phyloP scores from a whole-genome alignment of 257 asterid species.

The Plectranthus barbatus region DNA sequence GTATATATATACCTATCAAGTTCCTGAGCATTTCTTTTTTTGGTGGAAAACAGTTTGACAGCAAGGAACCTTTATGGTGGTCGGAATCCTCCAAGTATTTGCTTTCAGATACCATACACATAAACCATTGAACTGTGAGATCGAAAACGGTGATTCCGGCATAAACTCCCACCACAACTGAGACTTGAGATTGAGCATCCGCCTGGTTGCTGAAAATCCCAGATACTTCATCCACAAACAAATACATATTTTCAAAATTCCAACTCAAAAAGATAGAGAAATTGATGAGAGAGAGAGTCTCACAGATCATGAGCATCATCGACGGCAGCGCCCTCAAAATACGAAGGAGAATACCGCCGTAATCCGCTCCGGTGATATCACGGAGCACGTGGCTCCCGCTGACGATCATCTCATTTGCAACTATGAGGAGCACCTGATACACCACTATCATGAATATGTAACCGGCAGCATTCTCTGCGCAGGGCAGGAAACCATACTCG shows the following conservation, averaged over 20 bases:
- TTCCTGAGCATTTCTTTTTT: slow-evolving; percentile 8
- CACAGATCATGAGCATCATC: slow-evolving; percentile 49
- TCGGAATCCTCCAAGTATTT: slow-evolving; percentile 12
- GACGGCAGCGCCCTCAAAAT: slow-evolving; percentile 47
- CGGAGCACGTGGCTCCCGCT: slow-evolving; percentile 40
- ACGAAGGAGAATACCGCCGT: slow-evolving; percentile 51
- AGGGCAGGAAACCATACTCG: slow-evolving; percentile 52
- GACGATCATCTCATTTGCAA: slow-evolving; percentile 32
- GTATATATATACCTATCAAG: slow-evolving; percentile 18
- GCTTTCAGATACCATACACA: too few relatives aligned
- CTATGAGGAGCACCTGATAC: slow-evolving; percentile 36
- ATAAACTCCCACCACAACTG: slow-evolving; percentile 37
- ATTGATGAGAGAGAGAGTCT: not conserved
- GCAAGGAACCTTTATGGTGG: not conserved
- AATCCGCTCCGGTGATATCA: slow-evolving; percentile 27
- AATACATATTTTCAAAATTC: too few relatives aligned
- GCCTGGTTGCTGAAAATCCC: slow-evolving; percentile 33
- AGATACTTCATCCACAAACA: slow-evolving; percentile 17
- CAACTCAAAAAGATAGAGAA: too few relatives aligned
- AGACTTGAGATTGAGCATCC: slow-evolving; percentile 35
- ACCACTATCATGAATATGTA: too few relatives aligned
- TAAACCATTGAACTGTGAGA: slow-evolving; percentile 52
- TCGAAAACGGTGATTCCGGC: slow-evolving; percentile 41
- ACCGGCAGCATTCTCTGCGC: too few relatives aligned
- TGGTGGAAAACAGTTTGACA: too few relatives aligned